phyloP scores from a whole-genome alignment of 306 rosid species.

The Cucurbita argyrosperma region DNA sequence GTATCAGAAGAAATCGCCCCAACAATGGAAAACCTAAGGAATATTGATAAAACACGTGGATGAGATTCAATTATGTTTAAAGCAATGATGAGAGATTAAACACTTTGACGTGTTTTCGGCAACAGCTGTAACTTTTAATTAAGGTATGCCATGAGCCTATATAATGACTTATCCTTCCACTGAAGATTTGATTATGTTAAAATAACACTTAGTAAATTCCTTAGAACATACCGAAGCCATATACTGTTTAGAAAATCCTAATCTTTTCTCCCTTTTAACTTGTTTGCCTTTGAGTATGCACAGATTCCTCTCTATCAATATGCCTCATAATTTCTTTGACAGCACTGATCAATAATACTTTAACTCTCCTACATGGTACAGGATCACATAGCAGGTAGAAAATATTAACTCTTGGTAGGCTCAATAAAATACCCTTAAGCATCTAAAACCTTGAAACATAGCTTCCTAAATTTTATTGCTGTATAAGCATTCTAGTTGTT shows the following conservation, averaged over 20 bases:
- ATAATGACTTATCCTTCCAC: constrained; percentile 49
- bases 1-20: not conserved
- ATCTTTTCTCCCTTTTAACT: not conserved
- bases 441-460: not conserved
- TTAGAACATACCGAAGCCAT: not conserved
- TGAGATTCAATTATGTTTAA: too few species aligned
- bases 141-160: too few species aligned
- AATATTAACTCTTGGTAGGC: not conserved
- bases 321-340: not conserved
- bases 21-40: not conserved
- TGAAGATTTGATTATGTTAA: constrained; percentile 16
- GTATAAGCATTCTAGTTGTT: not conserved
- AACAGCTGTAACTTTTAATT: too few species aligned
- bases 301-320: not conserved
- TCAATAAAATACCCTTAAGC: not conserved
- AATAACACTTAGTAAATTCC: not conserved
- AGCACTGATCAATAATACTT: not conserved
- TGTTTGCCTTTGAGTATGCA: not conserved
- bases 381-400: not conserved
- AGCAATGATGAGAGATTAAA: too few species aligned
- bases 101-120: too few species aligned
- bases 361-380: not conserved
- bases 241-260: not conserved
- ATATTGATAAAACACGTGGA: not conserved
- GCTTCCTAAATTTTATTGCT: not conserved